phyloP scores from a whole-genome alignment of 2,329 filamentous ascomycete species.

The Madurella fahalii region DNA sequence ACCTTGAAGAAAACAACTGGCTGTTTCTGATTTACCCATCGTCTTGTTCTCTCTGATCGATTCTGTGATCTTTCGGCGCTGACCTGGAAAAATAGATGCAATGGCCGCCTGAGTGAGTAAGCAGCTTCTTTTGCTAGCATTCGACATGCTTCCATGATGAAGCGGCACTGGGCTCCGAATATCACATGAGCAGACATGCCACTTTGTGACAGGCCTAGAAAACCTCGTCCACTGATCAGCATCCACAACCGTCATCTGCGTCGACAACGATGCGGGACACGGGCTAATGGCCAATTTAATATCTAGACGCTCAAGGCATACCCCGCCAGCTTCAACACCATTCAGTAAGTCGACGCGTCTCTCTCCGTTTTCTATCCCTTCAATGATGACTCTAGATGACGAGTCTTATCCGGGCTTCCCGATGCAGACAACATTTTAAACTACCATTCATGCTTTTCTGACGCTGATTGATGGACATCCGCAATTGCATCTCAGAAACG shows the following conservation, averaged over 20 bases:
- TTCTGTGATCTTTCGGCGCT: conserved; percentile 15
- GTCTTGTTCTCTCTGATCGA: conserved; percentile 16
- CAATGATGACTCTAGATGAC: conserved; percentile 64
- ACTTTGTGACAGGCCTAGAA: conserved; percentile 98
- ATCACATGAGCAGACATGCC: conserved; percentile 77
- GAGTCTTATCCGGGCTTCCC: conserved; percentile 72
- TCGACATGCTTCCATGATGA: conserved; percentile 59
- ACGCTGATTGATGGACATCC: conserved; percentile 23
- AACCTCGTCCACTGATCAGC: conserved; percentile 94
- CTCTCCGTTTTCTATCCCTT: conserved; percentile 22
- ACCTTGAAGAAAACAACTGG: conserved; percentile 75
- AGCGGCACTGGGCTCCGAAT: conserved; percentile 97
- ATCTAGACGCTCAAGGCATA: neutral
- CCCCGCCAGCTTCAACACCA: neutral
- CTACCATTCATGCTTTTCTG: conserved; percentile 71
- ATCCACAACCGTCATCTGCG: conserved; percentile 5
- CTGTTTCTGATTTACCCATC: conserved; percentile 66
- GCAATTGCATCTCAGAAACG: conserved; percentile 2
- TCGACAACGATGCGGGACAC: neutral
- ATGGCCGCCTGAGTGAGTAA: conserved; percentile 13
- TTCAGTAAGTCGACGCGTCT: conserved; percentile 17
- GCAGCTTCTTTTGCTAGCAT: conserved; percentile 4
- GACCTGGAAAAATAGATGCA: conserved; percentile 15
- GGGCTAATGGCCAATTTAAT: conserved; percentile 14
- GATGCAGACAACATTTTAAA: conserved; percentile 64